Conservation (phyloP, 345 rosid genomes). For the Populus euphratica region DNA sequence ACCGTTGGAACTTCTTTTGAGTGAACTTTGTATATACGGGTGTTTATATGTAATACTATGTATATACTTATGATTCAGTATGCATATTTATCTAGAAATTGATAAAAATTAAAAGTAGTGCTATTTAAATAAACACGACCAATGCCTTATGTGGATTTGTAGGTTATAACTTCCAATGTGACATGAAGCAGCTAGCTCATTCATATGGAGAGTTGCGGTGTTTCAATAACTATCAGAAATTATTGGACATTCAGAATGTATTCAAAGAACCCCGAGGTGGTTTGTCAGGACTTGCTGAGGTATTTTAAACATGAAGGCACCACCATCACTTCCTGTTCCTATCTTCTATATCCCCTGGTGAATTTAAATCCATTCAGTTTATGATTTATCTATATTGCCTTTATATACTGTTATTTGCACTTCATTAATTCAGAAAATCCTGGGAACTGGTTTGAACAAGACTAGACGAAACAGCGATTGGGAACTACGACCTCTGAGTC, state of each 20-base stretch:
- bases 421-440: conserved; percentile 51
- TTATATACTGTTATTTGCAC: background rate
- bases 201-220: conserved; percentile 73
- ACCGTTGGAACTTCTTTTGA: too few relatives aligned
- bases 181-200: conserved; percentile 54
- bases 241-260: conserved; percentile 72
- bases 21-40: too few relatives aligned
- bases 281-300: conserved; percentile 79
- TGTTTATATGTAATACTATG: too few relatives aligned
- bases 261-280: conserved; percentile 74
- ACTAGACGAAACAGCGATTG: conserved; percentile 83
- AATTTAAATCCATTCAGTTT: background rate
- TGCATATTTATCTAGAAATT: background rate
- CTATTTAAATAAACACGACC: background rate
- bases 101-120: background rate
- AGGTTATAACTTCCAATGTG: conserved; percentile 92
- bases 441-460: conserved; percentile 88
- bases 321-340: conserved; percentile 7
- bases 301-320: conserved; percentile 21
- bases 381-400: background rate
- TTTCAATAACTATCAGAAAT: conserved; percentile 77
- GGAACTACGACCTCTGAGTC: conserved; percentile 79
- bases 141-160: conserved; percentile 11
- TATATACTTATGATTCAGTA: background rate
- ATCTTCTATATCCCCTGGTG: background rate